These are phyloP conservation scores for Xylariaceae sp. DNA, from an alignment of 2,329 filamentous ascomycete genomes.

Conservation along the genomic window DNA sequence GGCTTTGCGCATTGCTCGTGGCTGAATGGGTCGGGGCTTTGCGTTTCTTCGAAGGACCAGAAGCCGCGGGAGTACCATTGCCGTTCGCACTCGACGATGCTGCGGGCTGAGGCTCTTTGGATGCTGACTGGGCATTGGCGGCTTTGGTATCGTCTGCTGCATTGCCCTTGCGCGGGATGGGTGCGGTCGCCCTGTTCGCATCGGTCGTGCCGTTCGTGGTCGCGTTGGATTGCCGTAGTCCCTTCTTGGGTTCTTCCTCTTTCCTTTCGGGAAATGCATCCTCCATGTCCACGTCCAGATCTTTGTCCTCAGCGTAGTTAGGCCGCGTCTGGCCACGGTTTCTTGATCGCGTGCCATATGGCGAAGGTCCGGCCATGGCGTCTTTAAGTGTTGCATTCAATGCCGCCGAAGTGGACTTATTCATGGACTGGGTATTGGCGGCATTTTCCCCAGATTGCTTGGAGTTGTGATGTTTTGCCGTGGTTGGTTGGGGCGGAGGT, in stretches of 20 bases:
- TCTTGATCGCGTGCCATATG: conserved; percentile 90
- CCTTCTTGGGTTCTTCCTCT: conserved; percentile 57
- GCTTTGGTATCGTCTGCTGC: conserved; percentile 30
- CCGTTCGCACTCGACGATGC: conserved; percentile 22
- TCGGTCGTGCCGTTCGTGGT: conserved; percentile 32
- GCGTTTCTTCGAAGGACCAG: conserved; percentile 69
- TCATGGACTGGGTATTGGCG: conserved; percentile 45
- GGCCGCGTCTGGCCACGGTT: conserved; percentile 79
- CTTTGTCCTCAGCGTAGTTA: conserved; percentile 94
- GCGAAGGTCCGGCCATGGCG: conserved; percentile 54
- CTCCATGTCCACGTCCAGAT: conserved; percentile 81
- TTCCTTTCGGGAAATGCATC: conserved; percentile 62
- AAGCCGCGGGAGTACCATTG: conserved; percentile 20
- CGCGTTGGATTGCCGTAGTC: conserved; percentile 45
- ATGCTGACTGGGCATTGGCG: conserved; percentile 21
- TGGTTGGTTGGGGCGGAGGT: conserved; percentile 10
- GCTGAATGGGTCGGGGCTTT: conserved; percentile 61
- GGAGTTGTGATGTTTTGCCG: conserved; percentile 21
- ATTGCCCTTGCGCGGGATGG: conserved; percentile 41
- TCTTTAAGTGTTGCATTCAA: conserved; percentile 50
- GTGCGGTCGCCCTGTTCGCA: conserved; percentile 27
- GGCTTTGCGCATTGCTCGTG: conserved; percentile 28
- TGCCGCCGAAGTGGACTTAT: conserved; percentile 44
- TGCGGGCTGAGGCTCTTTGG: conserved; percentile 28
- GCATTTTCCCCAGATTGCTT: conserved; percentile 31